These are phyloP conservation scores for Tillandsia leiboldiana DNA, from an alignment of 176 grass and related monocot species.

Conservation along the genomic window DNA sequence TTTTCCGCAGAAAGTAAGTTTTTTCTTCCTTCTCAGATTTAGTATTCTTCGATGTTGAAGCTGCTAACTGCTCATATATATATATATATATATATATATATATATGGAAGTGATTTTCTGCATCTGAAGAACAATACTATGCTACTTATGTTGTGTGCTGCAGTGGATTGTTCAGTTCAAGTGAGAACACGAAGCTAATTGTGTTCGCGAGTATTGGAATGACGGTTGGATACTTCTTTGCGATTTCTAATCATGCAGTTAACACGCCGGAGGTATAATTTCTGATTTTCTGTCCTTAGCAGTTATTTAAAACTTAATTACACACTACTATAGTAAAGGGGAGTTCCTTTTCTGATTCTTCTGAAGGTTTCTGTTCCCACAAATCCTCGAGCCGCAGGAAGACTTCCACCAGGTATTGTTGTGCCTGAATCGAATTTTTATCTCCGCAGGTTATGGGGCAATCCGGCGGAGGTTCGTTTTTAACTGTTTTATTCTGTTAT, in stretches of 20 bases:
- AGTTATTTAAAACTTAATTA: background rate
- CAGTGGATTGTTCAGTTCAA: constrained; percentile 11
- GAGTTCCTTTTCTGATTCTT: background rate
- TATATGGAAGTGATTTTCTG: constrained; percentile 14
- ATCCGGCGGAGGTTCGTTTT: constrained; percentile 47
- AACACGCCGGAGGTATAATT: constrained; percentile 26
- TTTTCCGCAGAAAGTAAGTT: constrained; percentile 8
- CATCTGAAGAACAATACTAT: background rate
- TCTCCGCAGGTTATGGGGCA: constrained; percentile 63
- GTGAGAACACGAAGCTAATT: constrained; percentile 23
- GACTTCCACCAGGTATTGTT: constrained; percentile 45
- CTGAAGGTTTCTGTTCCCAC: constrained; percentile 21
- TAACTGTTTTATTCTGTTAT: background rate
- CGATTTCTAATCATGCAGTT: constrained; percentile 15
- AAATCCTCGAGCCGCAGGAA: constrained; percentile 63
- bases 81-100: background rate
- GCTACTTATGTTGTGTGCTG: background rate
- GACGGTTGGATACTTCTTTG: constrained; percentile 23
- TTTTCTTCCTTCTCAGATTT: background rate
- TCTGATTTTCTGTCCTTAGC: background rate
- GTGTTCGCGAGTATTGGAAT: constrained; percentile 20
- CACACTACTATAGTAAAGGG: background rate
- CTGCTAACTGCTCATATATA: background rate
- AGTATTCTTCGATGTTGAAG: background rate
- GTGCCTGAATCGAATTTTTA: constrained; percentile 59